Evolutionary conservation across 176 grass and related monocot species (phyloP), one percentile per base, ranked within the genome.

Genomic region (Musa acuminata): DNA sequence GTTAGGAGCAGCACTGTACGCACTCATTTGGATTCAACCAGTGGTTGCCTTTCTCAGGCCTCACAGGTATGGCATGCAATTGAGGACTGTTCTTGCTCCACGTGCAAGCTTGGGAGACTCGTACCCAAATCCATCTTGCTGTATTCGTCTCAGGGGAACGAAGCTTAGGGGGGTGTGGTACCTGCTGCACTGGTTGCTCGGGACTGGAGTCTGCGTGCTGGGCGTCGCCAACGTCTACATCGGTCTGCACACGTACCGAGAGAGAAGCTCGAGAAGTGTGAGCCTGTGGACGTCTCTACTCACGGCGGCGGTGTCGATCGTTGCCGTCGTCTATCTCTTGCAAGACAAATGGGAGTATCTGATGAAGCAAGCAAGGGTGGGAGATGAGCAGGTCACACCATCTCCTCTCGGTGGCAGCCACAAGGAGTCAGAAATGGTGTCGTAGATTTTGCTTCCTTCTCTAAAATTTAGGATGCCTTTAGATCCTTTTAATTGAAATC

Each of bases 291-390:
- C 83, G 1, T 69, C 78, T 67, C 88, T 95, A n/a, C 84, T 99
- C 75, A 95, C 91, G 16, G 75, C 89, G 55, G 85, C 95, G 87
- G 24, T 99, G 74, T 84, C 73, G 73, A 79, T 95, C 13, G 69
- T 91, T 55, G 84, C 77, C 68, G 84, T 99, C 59, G 35, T 91
- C 69, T 95, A 95, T 80, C 82, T 95, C 22, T 77, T 91, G 62
- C 87, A 94, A 83, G 96, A 94, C 55, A 86, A 88, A 77, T 86
- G 91, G 91, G 83, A 77, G 74, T 86, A 94, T 81, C 85, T 95
- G 86, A 52, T 99, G 80, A 91, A 85, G 48, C 88, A 91, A 75
- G 96, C 86, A 48, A 76, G 48, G 51, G 69, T 55, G 8, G 64
- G 67, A 75, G 80, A 84, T 9, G 84, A 94, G 83, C 96, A 99